Base-by-base conservation (phyloP, 2,329 filamentous ascomycete genomes). In the Orbilia quercus region DNA sequence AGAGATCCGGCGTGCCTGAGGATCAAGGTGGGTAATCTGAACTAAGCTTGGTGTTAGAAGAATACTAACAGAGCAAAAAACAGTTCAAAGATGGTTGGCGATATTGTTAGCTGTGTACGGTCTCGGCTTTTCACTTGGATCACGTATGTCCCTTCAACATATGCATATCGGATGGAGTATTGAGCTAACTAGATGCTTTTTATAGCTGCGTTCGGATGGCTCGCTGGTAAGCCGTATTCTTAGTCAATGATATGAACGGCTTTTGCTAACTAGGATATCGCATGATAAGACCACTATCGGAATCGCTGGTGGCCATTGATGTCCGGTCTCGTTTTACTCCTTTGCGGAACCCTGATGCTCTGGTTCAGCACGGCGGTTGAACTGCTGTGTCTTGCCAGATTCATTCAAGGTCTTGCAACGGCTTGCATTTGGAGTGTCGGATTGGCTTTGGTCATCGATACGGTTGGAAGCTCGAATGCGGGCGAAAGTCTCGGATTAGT, bases 351-450 rank as follows among this genome's bases (percentile, higher is more conserved):
- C 7, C 16, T 74, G 48, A 74, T 74, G 70, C 63, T 74, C 11
- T 74, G 70, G 70, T 57, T 63, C 31, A 54, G 70, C 47, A 45
- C 38, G 12, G 22, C 36, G 16, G 64, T 74, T 53, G 22, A 63
- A 45, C 25, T 74, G 31, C 31, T 74, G 44, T 67, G 55, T 25
- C 38, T 74, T 14, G 70, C 63, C 7, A 62, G 70, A 28, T 69
- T 74, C 57, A 63, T 74, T n/a, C 70, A 74, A 28, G 70, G 70
- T 38, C 70, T 74, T 42, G 70, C 70, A 16, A 67, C 70, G 9
- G 55, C 70, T 20, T 67, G 63, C 50, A 69, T 74, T 28, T 74
- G 64, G 63, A 74, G 70, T 34, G 70, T 74, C 16, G 70, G 70
- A 2, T 34, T 74, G 50, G 70, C 70, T 6, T 34, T 74, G 51